Percentiles rank a stretch among this genome's conserved stretches.
Conservation (phyloP, 257 asterid species). For the Paulownia fortunei region DNA sequence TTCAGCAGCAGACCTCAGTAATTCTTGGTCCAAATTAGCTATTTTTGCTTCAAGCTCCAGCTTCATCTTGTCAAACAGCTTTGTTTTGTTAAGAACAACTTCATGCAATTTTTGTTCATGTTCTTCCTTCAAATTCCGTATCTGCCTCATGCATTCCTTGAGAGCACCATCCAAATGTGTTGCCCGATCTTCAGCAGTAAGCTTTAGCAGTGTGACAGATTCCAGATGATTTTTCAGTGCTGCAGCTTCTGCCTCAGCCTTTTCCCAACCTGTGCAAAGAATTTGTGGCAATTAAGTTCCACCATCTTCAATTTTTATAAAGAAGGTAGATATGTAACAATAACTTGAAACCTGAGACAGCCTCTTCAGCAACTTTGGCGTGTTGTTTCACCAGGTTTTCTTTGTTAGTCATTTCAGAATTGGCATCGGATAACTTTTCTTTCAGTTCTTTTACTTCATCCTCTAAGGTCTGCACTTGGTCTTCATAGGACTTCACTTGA, state of each 20-base stretch:
- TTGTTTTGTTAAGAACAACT: conserved; percentile 64
- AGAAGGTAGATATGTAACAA: background rate
- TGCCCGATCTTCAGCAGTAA: conserved; percentile 93
- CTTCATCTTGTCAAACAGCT: conserved; percentile 81
- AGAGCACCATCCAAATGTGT: conserved; percentile 93
- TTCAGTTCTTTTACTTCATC: conserved; percentile 77
- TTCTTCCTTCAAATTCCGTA: conserved; percentile 87
- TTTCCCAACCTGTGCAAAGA: conserved; percentile 92
- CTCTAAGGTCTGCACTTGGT: conserved; percentile 70
- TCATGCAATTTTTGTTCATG: conserved; percentile 78
- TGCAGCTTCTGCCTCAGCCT: conserved; percentile 96
- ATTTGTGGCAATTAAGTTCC: conserved; percentile 22
- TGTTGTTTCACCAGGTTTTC: conserved; percentile 93
- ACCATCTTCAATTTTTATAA: conserved; percentile 2
- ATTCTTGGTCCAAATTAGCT: conserved; percentile 70
- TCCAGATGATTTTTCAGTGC: conserved; percentile 84
- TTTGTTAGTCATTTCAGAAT: conserved; percentile 72
- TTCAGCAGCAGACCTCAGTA: conserved; percentile 82
- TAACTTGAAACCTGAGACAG: conserved; percentile 79
- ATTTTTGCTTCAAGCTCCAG: conserved; percentile 75
- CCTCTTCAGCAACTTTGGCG: conserved; percentile 98
- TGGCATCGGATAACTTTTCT: conserved; percentile 78
- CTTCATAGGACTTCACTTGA: conserved; percentile 73
- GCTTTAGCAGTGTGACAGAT: conserved; percentile 90
- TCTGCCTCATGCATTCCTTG: conserved; percentile 96